phyloP scores from a whole-genome alignment of 2,329 filamentous ascomycete genomes.

The Myriosclerotinia scirpicola region DNA sequence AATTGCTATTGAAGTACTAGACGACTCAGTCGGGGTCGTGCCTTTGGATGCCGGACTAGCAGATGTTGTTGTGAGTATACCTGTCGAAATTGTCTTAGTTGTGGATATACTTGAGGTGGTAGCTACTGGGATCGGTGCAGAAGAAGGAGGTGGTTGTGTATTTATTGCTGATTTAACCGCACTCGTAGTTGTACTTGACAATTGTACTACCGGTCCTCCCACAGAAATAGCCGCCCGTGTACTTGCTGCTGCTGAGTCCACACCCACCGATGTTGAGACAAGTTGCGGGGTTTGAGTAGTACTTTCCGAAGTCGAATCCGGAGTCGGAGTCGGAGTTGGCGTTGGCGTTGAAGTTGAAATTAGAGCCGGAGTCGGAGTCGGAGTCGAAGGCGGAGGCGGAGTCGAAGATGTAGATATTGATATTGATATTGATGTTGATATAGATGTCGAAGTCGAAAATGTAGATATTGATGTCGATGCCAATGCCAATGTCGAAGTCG shows the following conservation, averaged over 20 bases:
- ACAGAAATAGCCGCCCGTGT: slow-evolving; percentile 24
- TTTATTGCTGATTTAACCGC: not conserved
- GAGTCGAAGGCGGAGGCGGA: too few species aligned
- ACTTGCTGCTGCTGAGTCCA: slow-evolving; percentile 45
- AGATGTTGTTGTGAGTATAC: slow-evolving; percentile 9
- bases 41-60: slow-evolving; percentile 32
- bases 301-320: slow-evolving; percentile 7
- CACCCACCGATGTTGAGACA: slow-evolving; percentile 43
- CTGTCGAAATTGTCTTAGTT: slow-evolving; percentile 9
- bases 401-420: too few species aligned
- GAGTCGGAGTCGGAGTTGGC: slow-evolving; percentile 9
- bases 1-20: slow-evolving; percentile 32
- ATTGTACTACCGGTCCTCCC: slow-evolving; percentile 13
- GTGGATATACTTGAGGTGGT: slow-evolving; percentile 9
- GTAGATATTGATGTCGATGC: too few species aligned
- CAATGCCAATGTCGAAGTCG: too few species aligned
- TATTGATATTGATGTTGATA: too few species aligned
- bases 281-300: slow-evolving; percentile 20
- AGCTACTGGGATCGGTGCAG: not conserved
- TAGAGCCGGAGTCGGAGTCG: too few species aligned
- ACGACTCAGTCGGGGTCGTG: slow-evolving; percentile 34
- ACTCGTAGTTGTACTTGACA: slow-evolving; percentile 20
- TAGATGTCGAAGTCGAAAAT: too few species aligned
- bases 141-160: not conserved
- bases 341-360: slow-evolving; percentile 15